Base-by-base conservation (phyloP, 352 stramenopile species). In the Globisporangium spinosum region DNA sequence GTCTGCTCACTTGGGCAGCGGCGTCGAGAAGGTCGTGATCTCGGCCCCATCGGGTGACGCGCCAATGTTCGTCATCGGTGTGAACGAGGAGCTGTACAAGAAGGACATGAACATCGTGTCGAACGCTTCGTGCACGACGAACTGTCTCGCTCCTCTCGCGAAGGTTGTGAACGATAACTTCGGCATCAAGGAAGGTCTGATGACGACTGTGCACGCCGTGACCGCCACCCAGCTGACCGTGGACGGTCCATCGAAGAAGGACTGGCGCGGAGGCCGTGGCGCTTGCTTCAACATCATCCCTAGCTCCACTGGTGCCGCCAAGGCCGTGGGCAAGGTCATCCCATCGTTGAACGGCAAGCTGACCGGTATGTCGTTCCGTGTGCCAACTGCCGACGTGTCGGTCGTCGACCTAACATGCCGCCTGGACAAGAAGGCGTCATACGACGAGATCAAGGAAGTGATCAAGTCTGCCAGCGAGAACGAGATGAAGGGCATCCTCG, bases 131-230 rank as follows among this genome's bases (percentile, higher is more conserved):
- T 99, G 98, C 87, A 99, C 98, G 64, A 99, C 98, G 74, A 99
- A 99, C 90, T 99, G 97, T 78, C 85, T 99, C 69, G 97, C 97
- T 62, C 98, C 98, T 27, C 77, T 99, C 59, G 97, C 97, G 64
- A 99, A 99, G 91, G 95, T 99, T 64, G 90, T 99, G 75, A 92
- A 99, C 83, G 97, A 99, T 78, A 95, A 98, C 69, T 99, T 99
- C 73, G 98, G 97, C 74, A 97, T 99, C 75, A 95, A 98, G 77
- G 95, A 99, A 70, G 98, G 92, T 75, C 83, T 99, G 35, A 99
- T 99, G 97, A 99, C 97, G 73, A 99, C 97, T 15, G 97, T 99
- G 67, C 97, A 99, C 80, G 95, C 97, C 67, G 96, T 99, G 65
- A 99, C 98, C 65, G 97, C 97, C 47, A 99, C 97, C 70, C 98